phyloP scores from a whole-genome alignment of 2,329 filamentous ascomycete genomes.

The Escovopsis sp. region DNA sequence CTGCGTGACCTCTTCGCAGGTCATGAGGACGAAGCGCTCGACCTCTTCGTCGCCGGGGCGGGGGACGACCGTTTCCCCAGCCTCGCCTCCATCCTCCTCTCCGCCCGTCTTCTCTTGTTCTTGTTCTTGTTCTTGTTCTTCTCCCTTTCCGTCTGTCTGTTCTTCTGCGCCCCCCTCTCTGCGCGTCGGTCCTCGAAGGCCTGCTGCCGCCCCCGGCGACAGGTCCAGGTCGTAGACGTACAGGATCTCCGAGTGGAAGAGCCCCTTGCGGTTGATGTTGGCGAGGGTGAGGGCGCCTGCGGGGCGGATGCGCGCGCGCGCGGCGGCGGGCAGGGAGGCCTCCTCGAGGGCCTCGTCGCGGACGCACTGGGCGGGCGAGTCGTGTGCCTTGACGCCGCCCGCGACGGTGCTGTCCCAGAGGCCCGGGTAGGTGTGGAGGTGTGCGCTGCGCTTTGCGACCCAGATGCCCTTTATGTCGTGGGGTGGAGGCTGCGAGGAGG shows the following conservation, averaged over 20 bases:
- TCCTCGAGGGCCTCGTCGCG: conserved; percentile 62
- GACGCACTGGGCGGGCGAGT: conserved; percentile 52
- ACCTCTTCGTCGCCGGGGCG: conserved; percentile 67
- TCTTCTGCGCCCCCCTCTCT: too few relatives aligned
- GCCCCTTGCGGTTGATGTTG: conserved; percentile 15
- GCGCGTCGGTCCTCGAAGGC: too few relatives aligned
- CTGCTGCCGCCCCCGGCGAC: conserved; percentile 7
- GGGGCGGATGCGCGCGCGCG: conserved; percentile 11
- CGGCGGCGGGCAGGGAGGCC: conserved; percentile 29
- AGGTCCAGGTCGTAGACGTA: conserved; percentile 70
- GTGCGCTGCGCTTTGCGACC: conserved; percentile 51
- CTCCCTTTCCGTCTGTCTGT: too few relatives aligned
- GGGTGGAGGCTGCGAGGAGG: too few relatives aligned
- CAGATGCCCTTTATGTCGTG: conserved; percentile 39
- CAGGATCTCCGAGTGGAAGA: conserved; percentile 25
- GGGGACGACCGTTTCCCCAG: too few relatives aligned
- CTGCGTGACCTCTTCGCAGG: conserved; percentile 40
- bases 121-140: too few relatives aligned
- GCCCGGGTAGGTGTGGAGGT: conserved; percentile 57
- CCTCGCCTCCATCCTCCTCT: conserved; percentile 33
- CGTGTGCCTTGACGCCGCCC: conserved; percentile 55
- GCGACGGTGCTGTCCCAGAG: conserved; percentile 72
- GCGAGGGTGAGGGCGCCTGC: conserved; percentile 22
- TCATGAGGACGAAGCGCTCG: conserved; percentile 56
- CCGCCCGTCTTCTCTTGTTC: too few relatives aligned